Base-by-base conservation (phyloP, 2,329 filamentous ascomycete species). In the Xylaria sp. region DNA sequence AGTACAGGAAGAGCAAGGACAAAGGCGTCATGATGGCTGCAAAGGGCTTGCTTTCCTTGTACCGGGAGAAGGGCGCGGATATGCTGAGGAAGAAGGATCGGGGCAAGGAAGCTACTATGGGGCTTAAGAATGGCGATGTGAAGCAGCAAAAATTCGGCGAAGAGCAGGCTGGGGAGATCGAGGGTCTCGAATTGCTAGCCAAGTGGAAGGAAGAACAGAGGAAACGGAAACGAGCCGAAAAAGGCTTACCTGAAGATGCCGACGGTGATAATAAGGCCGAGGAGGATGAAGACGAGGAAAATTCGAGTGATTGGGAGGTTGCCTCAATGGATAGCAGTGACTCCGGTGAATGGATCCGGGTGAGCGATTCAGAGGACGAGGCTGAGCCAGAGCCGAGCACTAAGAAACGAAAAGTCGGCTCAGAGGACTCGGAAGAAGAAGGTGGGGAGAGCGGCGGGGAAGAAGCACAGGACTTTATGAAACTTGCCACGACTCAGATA, bases 11-110 rank as follows among this genome's bases (percentile, higher is more conserved):
- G 78, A 96, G 91, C 69, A 99, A 99, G 71, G 94, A 99, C 69
- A 99, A 97, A 78, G 92, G 93, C 55, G 90, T 94, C n/a, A 92
- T 96, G 84, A 97, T 99, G 94, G 94, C 94, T 7, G 92, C 93
- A 13, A 93, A 94, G 71, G 93, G 94, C 60, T 78, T 99, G 6
- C 78, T 99, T 39, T 91, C 91, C 20, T 79, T 99, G 5, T 99
- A 96, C 77, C 82, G 94, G 63, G 92, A 97, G 68, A 89, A 96
- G 13, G 92, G 89, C 34, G 91, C 94, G 0, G 90, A 96, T 62
- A 83, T 97, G 76, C 77, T 99, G 55, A 89, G 88, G 73, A 95
- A 91, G 79, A 86, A 89, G 67, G 94, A 97, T 69, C 85, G 94
- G 64, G 94, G 94, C 66, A 96, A 96, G 77, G 87, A 92, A 48